Evolutionary conservation across 2,329 filamentous ascomycete species (phyloP).

Genomic region (Xylaria polymorpha): DNA sequence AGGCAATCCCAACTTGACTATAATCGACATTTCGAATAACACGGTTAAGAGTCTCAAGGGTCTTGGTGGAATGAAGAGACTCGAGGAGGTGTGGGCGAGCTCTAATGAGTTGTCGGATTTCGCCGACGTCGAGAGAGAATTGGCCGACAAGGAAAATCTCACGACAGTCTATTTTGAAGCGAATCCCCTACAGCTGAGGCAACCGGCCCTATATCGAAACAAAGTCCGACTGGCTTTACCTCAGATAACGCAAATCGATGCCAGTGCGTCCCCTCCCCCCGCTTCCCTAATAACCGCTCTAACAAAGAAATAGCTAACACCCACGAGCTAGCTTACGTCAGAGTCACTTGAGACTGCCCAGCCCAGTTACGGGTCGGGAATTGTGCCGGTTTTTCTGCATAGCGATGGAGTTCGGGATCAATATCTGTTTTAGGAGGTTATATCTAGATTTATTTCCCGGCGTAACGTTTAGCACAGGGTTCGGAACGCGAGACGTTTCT

Average conservation of each 20-base stretch:
- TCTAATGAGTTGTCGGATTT: conserved; percentile 87
- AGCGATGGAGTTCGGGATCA: conserved; percentile 48
- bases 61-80: conserved; percentile 72
- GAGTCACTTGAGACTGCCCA: conserved; percentile 36
- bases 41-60: conserved; percentile 80
- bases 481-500: background rate
- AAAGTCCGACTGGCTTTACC: conserved; percentile 91
- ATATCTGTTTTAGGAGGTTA: conserved; percentile 18
- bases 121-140: conserved; percentile 79
- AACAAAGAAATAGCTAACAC: conserved; percentile 10
- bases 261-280: conserved; percentile 74
- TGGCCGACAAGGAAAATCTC: conserved; percentile 82
- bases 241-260: conserved; percentile 93
- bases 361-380: conserved; percentile 5
- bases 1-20: conserved; percentile 72
- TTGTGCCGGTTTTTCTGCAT: conserved; percentile 42
- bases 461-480: background rate
- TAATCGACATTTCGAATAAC: conserved; percentile 93
- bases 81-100: conserved; percentile 95
- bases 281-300: background rate
- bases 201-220: conserved; percentile 90
- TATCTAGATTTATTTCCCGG: conserved; percentile 3
- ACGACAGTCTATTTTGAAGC: conserved; percentile 97
- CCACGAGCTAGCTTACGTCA: conserved; percentile 43
- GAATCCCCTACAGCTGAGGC: conserved; percentile 84